phyloP scores from a whole-genome alignment of 1,139 yeast species.

The Lodderomyces parapsilosis region DNA sequence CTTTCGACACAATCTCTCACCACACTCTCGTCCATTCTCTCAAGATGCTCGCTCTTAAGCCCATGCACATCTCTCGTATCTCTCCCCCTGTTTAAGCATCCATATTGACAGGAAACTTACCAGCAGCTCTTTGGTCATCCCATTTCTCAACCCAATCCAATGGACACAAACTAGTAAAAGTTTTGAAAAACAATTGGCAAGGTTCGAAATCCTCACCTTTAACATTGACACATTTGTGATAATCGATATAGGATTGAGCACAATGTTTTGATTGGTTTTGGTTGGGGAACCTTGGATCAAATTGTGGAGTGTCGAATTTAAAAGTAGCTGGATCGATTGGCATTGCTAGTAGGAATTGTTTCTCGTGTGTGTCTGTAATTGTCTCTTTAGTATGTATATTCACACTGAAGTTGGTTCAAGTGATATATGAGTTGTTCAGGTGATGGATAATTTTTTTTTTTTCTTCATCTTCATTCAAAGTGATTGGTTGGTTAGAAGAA shows the following conservation, averaged over 20 bases:
- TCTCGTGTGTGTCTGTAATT: background rate
- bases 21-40: background rate
- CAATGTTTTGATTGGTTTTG: slow-evolving; percentile 98
- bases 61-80: background rate
- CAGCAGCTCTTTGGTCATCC: slow-evolving; percentile 87
- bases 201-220: slow-evolving; percentile 99
- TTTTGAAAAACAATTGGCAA: slow-evolving; percentile 90
- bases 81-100: slow-evolving; percentile 20
- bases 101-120: slow-evolving; percentile 46
- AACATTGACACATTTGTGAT: slow-evolving; percentile 93
- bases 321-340: slow-evolving; percentile 48
- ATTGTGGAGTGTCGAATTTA: slow-evolving; percentile 77
- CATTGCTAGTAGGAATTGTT: too few species aligned
- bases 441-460: background rate
- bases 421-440: too few species aligned
- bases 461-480: background rate
- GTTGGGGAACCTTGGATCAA: slow-evolving; percentile 93
- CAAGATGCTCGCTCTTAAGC: background rate
- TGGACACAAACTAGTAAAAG: slow-evolving; percentile 91
- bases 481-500: background rate
- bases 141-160: slow-evolving; percentile 89
- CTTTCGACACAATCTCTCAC: background rate
- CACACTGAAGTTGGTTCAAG: background rate
- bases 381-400: background rate
- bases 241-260: slow-evolving; percentile 96